A percentile compares a stretch with the other conserved stretches of the same genome.
Conservation (phyloP, 2,329 filamentous ascomycete genomes). For the Aspergillus pseudoviridinutans region DNA sequence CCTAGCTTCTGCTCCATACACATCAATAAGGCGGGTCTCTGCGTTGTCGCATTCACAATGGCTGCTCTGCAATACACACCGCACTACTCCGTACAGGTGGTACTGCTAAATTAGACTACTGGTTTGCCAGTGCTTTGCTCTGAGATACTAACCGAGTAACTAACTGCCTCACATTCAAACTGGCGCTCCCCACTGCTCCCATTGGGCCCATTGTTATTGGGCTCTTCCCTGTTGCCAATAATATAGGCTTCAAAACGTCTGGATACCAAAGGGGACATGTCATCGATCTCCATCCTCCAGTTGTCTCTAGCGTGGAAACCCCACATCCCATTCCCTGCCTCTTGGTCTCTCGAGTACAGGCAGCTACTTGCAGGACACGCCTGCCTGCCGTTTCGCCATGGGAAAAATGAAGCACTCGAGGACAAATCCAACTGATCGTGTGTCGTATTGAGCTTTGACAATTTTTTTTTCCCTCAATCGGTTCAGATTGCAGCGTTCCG, state of each 20-base stretch:
- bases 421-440: neutral
- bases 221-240: slow-evolving; percentile 12
- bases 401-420: neutral
- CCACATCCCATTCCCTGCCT: slow-evolving; percentile 11
- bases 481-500: slow-evolving; percentile 1
- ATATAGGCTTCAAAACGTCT: slow-evolving; percentile 18
- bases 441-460: neutral
- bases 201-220: slow-evolving; percentile 15
- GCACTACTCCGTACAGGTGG: slow-evolving; percentile 7
- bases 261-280: slow-evolving; percentile 22
- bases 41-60: slow-evolving; percentile 17
- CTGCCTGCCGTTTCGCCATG: neutral
- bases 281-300: slow-evolving; percentile 19
- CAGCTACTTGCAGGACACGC: neutral
- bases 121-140: neutral
- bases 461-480: slow-evolving; percentile 5
- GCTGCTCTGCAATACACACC: slow-evolving; percentile 10
- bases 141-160: slow-evolving; percentile 11
- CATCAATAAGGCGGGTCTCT: slow-evolving; percentile 14
- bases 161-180: slow-evolving; percentile 20
- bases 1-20: neutral
- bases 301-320: slow-evolving; percentile 9
- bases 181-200: slow-evolving; percentile 16
- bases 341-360: slow-evolving; percentile 1
- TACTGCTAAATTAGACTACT: slow-evolving; percentile 7